Evolutionary conservation across 192 early-diverging fungal genomes (phyloP), one percentile per base, ranked within the genome.

Genomic region (Coemansia sp.): DNA sequence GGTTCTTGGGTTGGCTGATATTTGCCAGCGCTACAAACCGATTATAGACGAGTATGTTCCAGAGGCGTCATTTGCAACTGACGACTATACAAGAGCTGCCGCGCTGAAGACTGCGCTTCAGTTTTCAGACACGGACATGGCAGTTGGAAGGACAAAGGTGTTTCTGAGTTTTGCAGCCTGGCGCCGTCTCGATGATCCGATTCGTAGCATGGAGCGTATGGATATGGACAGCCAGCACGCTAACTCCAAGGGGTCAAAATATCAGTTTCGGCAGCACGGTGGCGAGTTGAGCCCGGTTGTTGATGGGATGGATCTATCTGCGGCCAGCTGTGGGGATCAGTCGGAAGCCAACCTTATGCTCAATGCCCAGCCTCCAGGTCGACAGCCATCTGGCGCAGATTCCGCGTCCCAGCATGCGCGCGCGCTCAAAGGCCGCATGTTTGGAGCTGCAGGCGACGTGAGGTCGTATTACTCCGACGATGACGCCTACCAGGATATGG

Each of bases 161-260:
- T 95, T 89, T 64, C 66, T 98, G 48, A 86, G 85, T 63, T 94
- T 93, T 77, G 66, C 36, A 2, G 84, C 87, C 15, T 98, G 95
- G 96, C 85, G 91, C 58, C 84, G 85, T 42, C 82, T 98, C 41
- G 96, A 98, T 73, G 89, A 91, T 63, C 82, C 79, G 13, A 80
- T 96, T 54, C 88, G 90, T 19, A 85, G 77, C 12, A 55, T 83
- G 13, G 92, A 84, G 68, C 81, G 81, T 68, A 64, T 67, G 62
- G 71, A 94, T 49, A 83, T 82, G 39, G 84, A 86, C 41, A 85
- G 89, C 45, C 82, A 88, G 72, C 81, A 71, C 48, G 37, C n/a
- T 41, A 63, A 68, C 66, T 72, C 60, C 79, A 86, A 69, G 74
- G 74, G 51, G 42, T 54, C 61, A 70, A 67, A 71, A 58, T 60